Evolutionary conservation across 495 filamentous ascomycete species (phyloP).

Genomic region (Aspergillus diversus): DNA sequence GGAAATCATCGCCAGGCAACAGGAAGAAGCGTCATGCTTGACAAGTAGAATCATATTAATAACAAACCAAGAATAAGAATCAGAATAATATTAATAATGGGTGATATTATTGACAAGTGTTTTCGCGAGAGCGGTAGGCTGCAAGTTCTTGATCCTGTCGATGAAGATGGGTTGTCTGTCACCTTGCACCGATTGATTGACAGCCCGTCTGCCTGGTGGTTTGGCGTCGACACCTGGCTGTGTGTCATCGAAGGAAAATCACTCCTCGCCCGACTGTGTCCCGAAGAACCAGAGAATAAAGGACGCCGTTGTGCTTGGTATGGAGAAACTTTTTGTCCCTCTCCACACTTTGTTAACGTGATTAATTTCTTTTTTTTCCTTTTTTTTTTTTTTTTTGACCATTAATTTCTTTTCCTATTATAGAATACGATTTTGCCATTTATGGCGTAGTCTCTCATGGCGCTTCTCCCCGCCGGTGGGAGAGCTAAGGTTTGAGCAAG

Average conservation of each 20-base stretch:
- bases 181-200: background rate
- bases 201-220: background rate
- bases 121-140: background rate
- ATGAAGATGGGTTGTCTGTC: too few species aligned
- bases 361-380: conserved; percentile 8
- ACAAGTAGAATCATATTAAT: background rate
- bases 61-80: background rate
- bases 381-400: conserved; percentile 4
- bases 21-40: background rate
- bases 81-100: background rate
- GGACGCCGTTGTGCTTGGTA: conserved; percentile 20
- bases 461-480: conserved; percentile 7
- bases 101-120: background rate
- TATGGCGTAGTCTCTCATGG: background rate
- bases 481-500: conserved; percentile 14
- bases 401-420: conserved; percentile 8
- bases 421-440: background rate
- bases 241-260: conserved; percentile 1
- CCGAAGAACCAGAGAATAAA: conserved; percentile 12
- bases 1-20: background rate
- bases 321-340: conserved; percentile 10
- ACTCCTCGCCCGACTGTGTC: conserved; percentile 4
- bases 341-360: conserved; percentile 6
- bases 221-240: background rate
- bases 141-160: too few species aligned